Evolutionary conservation across 2,329 filamentous ascomycete species (phyloP).

Genomic region (Monosporascus sp.): DNA sequence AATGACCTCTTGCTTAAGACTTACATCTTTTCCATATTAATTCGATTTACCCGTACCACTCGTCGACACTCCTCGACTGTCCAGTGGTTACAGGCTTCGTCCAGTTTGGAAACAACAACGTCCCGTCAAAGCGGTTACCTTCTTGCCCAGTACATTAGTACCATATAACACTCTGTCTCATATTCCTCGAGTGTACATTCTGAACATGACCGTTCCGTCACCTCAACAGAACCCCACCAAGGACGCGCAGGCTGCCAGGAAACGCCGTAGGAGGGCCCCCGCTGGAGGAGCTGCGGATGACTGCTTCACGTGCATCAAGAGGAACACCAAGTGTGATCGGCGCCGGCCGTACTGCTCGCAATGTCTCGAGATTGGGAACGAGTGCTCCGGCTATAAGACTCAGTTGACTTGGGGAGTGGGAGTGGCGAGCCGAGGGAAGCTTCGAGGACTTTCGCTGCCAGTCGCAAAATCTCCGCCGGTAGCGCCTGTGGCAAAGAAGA

Average conservation of each 20-base stretch:
- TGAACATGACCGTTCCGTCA: constrained; percentile 45
- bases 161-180: constrained; percentile 14
- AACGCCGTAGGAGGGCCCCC: constrained; percentile 82
- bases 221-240: constrained; percentile 41
- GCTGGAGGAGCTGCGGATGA: constrained; percentile 87
- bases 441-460: constrained; percentile 77
- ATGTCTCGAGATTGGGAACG: constrained; percentile 84
- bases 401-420: constrained; percentile 95
- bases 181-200: constrained; percentile 14
- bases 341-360: constrained; percentile 91
- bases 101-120: constrained; percentile 18
- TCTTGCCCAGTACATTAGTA: constrained; percentile 13
- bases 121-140: constrained; percentile 14
- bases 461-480: constrained; percentile 57
- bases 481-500: constrained; percentile 43
- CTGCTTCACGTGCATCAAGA: constrained; percentile 88
- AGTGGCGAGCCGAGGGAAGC: constrained; percentile 90
- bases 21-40: constrained; percentile 36
- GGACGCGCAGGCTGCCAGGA: constrained; percentile 47
- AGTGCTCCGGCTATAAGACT: constrained; percentile 95
- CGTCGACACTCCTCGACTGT: constrained; percentile 27
- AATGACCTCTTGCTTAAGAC: constrained; percentile 28
- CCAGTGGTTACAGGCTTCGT: constrained; percentile 21
- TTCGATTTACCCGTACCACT: constrained; percentile 37
- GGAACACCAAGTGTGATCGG: constrained; percentile 80